Conservation (phyloP, 192 early-diverging fungal species). For the Coemansia sp. region DNA sequence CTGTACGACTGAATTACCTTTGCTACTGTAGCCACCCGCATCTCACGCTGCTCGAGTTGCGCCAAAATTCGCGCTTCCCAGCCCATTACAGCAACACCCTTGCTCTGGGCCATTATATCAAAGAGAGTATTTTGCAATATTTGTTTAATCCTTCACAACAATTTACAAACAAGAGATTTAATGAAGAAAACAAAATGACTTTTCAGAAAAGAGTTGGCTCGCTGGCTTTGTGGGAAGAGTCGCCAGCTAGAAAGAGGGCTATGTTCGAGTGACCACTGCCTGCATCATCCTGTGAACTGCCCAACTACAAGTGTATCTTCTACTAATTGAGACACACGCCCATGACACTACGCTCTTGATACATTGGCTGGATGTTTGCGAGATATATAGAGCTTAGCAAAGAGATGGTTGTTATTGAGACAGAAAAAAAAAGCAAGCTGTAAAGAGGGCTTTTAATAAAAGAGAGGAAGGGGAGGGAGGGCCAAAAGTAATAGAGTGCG, state of each 20-base stretch:
- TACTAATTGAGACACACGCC: background rate
- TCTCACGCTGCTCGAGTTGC: conserved; percentile 49
- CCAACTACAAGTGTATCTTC: background rate
- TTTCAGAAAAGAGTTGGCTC: background rate
- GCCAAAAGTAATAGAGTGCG: background rate
- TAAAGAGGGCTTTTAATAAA: background rate
- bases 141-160: background rate
- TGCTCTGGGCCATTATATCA: conserved; percentile 22
- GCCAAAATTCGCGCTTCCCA: conserved; percentile 50
- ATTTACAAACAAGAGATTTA: background rate
- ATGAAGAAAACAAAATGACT: conserved; percentile 6
- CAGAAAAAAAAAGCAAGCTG: background rate
- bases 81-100: conserved; percentile 8
- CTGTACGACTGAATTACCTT: conserved; percentile 53
- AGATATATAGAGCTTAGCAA: background rate
- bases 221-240: background rate
- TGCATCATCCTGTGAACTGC: background rate
- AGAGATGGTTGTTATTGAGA: background rate
- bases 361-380: background rate
- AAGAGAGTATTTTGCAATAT: background rate
- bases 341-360: background rate
- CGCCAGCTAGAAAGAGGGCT: too few species aligned
- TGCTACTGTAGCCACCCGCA: conserved; percentile 47
- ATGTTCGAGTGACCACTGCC: background rate
- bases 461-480: background rate